Base-by-base conservation (phyloP, 164 flowering plant genomes). In the Vitis rupestris region DNA sequence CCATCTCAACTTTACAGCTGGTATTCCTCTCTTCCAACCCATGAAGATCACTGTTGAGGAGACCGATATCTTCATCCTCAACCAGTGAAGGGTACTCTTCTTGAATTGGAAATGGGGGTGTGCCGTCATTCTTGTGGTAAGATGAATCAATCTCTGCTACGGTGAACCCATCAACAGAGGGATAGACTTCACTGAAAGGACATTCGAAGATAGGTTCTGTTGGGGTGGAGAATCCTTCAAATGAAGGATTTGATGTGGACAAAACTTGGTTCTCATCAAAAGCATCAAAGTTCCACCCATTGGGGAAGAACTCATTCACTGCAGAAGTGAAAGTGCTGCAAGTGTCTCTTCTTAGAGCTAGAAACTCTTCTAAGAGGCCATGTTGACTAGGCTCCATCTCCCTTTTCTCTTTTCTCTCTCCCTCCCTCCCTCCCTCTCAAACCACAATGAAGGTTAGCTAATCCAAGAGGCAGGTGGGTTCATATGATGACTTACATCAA, bases 311-410 rank as follows among this genome's bases (percentile, higher is more conserved):
- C 71, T 74, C 78, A 71, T 63, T 74, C 77, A 70, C 69, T 68
- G 72, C 76, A 52, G 53, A n/a, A 47, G 79, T 75, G 23, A 64
- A 74, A 65, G 71, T 65, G 59, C 77, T 82, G 79, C 82, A 81
- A 47, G 58, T 67, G 2, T 84, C 86, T 61, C 79, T 83, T 69
- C 74, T 83, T 55, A 78, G 75, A 48, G 80, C 70, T 29, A 84
- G 62, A 61, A 84, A 70, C 61, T 86, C 87, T 68, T 84, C 90
- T 31, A 82, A 72, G 63, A 82, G 67, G 59, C 72, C 83, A 48
- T 76, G 71, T 10, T 81, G 85, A 66, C 72, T 70, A 48, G 77
- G 54, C 79, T 86, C 89, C 89, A 86, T 86, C 52, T 60, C 67
- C 66, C 61, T 16, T 61, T 54, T 59, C 52, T 78, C 52, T 70